Evolutionary conservation across 1,139 yeast species (phyloP), one percentile per base, ranked within the genome.

Genomic region (Saccharomycopsis hybrid): DNA sequence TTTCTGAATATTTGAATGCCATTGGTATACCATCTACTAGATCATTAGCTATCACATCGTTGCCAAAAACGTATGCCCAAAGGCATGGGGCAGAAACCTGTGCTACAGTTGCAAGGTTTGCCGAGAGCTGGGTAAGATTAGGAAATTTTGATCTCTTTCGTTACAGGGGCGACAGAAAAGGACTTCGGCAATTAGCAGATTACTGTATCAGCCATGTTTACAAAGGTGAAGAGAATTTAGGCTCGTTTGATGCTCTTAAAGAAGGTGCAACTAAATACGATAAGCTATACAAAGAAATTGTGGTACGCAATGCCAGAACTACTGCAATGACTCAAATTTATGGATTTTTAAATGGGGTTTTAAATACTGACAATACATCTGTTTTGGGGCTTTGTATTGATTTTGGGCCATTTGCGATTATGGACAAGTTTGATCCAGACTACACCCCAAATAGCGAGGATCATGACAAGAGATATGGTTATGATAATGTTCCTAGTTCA

Each of bases 391-490:
- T 90, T 13, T 80, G 96, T 0, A 78, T 92, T 67, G 98, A 92
- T 65, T 92, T 84, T 64, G 98, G 98, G 3, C 98, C 98, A 1
- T 92, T 87, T 68, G 85, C 95, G 28, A 85, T 89, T 50, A 73
- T 85, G 81, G 97, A 90, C 62, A 78, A 78, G 51, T 92, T 83
- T 62, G 82, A 88, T 60, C 90, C 95, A 5, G 66, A 75, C 48
- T 90, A 77, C 62, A 85, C 97, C 0, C 94, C 97, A 1, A 92
- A 92, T 62, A 90, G 89, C 50, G 97, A 89, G 62, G 98, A 92
- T 63, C 78, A 76, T 46, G 70, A 72, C 49, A 65, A 70, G 30
- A 71, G 97, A 46, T 92, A 92, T 63, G 79, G 89, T 7, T 90
- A 85, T 65, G 75, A 76, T 35, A 87, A 86, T 60, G 85, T 88